A percentile compares a stretch with the other conserved stretches of the same genome.
Evolutionary conservation across 305 asterid species (phyloP).

Genomic region (Fraxinus velutina): DNA sequence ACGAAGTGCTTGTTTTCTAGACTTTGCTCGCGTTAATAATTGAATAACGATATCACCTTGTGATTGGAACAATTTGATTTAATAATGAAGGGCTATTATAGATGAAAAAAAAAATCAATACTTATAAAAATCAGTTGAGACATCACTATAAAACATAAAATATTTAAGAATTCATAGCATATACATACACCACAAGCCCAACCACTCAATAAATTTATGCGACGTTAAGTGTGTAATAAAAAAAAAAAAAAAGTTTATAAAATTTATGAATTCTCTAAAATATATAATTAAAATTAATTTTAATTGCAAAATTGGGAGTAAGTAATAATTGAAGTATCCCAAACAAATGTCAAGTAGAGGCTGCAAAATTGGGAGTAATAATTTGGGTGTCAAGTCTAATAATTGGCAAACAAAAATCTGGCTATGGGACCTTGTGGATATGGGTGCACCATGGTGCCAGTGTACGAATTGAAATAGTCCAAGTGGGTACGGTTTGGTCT

Average conservation of each 20-base stretch:
- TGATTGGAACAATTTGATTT: not conserved
- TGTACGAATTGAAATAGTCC: slow-evolving; percentile 23
- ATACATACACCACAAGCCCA: no score
- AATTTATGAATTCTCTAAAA: no score
- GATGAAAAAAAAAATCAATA: not conserved
- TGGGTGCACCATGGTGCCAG: slow-evolving; percentile 22
- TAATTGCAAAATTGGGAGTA: no score
- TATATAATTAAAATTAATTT: no score
- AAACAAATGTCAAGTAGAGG: not conserved
- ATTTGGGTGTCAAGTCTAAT: slow-evolving; percentile 6
- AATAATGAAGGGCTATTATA: not conserved
- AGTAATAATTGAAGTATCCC: no score
- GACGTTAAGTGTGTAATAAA: no score
- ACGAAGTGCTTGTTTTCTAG: no score
- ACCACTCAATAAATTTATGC: no score
- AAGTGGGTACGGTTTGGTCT: slow-evolving; percentile 40
- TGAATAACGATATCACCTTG: not conserved
- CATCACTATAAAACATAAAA: not conserved
- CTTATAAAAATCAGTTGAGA: not conserved
- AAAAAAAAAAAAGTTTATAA: no score
- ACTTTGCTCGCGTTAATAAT: not conserved
- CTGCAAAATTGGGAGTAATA: not conserved
- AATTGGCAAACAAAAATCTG: slow-evolving; percentile 23
- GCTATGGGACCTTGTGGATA: slow-evolving; percentile 24
- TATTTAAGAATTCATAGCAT: not conserved